Conservation (phyloP, 164 flowering plant species). For the Piper betle region DNA sequence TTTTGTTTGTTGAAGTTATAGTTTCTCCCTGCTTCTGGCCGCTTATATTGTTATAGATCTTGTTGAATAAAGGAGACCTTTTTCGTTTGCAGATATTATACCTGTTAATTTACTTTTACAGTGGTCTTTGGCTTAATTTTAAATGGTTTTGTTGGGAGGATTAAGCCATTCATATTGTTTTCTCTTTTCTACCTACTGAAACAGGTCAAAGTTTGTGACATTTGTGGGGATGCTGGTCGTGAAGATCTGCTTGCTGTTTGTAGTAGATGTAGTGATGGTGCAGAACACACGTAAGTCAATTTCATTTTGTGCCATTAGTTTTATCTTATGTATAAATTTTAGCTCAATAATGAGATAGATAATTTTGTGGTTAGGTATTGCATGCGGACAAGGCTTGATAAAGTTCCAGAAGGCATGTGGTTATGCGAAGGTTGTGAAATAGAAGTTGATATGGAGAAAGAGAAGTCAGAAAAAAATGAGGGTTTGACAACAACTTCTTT, state of each 20-base stretch:
- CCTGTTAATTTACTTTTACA: no score
- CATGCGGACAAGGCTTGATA: constrained; percentile 66
- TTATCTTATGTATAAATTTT: neutral
- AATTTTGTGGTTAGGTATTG: constrained; percentile 51
- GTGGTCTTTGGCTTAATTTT: no score
- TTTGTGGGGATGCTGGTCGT: constrained; percentile 98
- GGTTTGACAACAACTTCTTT: constrained; percentile 2
- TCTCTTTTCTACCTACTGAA: neutral
- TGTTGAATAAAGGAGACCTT: no score
- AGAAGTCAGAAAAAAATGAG: constrained; percentile 27
- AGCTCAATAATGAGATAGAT: neutral
- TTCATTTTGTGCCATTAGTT: neutral
- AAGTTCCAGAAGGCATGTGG: constrained; percentile 27
- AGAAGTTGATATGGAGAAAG: constrained; percentile 34
- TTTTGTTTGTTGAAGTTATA: no score
- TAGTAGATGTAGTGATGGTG: constrained; percentile 90
- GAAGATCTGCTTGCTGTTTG: constrained; percentile 90
- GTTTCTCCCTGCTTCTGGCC: no score
- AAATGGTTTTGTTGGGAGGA: no score
- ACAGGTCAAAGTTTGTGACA: constrained; percentile 97
- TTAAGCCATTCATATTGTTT: neutral
- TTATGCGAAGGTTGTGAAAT: constrained; percentile 82
- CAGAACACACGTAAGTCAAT: constrained; percentile 80
- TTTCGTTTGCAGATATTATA: no score
- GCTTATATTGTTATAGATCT: no score